Evolutionary conservation across 495 filamentous ascomycete species (phyloP).

Genomic region (Platismatia glauca): DNA sequence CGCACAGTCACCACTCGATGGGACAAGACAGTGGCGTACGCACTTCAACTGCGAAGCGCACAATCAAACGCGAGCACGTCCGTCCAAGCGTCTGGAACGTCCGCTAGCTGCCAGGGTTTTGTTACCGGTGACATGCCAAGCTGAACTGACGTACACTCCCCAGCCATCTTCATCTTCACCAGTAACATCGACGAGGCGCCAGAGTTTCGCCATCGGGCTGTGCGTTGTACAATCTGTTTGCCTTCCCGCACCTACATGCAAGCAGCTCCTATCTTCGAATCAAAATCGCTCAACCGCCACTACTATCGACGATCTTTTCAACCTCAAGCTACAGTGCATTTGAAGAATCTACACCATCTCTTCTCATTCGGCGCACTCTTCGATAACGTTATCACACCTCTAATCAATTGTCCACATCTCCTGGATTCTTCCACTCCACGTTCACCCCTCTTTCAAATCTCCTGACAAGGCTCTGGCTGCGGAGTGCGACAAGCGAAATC

Average conservation of each 20-base stretch:
- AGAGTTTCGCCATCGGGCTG: background rate
- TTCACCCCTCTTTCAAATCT: background rate
- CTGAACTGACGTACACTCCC: constrained; percentile 13
- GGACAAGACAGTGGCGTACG: background rate
- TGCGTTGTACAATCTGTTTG: constrained; percentile 10
- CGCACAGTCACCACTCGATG: too few species aligned
- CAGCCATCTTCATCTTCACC: background rate
- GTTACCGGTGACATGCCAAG: background rate
- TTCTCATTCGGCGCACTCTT: background rate
- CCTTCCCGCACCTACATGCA: constrained; percentile 2
- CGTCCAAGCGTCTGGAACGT: background rate
- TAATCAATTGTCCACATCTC: background rate
- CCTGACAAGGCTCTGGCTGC: background rate
- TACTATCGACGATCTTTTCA: background rate
- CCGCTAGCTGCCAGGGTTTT: background rate
- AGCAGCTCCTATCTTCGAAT: background rate
- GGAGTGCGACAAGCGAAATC: background rate
- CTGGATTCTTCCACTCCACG: background rate
- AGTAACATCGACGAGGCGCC: background rate
- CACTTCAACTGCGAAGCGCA: too few species aligned
- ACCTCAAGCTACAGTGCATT: background rate
- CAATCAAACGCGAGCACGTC: background rate
- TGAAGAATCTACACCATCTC: background rate
- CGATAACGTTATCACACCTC: background rate
- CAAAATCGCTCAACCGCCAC: background rate